phyloP scores from a whole-genome alignment of 305 asterid species.

The Plantago coronopus region DNA sequence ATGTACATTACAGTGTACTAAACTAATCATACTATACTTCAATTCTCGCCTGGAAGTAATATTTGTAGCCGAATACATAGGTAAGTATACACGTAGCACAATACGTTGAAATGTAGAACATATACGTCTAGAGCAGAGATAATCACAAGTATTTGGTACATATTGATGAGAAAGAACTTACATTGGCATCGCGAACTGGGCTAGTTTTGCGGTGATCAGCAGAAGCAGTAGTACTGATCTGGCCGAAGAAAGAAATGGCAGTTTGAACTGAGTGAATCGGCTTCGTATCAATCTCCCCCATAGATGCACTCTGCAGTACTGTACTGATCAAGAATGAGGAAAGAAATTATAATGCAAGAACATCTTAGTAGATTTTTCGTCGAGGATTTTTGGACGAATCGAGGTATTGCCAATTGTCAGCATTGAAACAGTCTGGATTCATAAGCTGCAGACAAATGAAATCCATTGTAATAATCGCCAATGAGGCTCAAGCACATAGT shows the following conservation, averaged over 20 bases:
- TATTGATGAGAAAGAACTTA: slow-evolving; percentile 17
- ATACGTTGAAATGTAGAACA: no score
- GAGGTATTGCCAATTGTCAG: slow-evolving; percentile 27
- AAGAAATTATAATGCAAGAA: slow-evolving; percentile 1
- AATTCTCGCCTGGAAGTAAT: no score
- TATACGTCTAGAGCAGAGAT: no score
- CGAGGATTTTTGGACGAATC: slow-evolving; percentile 25
- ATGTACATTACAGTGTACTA: no score
- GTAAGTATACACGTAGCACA: no score
- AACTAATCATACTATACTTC: no score
- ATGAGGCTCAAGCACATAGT: background rate
- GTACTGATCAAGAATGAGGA: background rate
- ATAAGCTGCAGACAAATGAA: slow-evolving; percentile 4
- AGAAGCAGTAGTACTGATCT: slow-evolving; percentile 24
- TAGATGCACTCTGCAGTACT: background rate
- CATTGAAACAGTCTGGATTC: slow-evolving; percentile 5
- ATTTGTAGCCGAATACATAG: no score
- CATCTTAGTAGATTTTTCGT: slow-evolving; percentile 1
- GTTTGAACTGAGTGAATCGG: slow-evolving; percentile 63
- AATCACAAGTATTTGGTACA: no score
- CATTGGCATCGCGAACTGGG: slow-evolving; percentile 27
- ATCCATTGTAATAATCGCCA: slow-evolving; percentile 26
- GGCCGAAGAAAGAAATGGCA: slow-evolving; percentile 59
- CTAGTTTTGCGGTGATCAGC: slow-evolving; percentile 29
- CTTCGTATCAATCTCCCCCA: slow-evolving; percentile 71